These are phyloP conservation scores for Metschnikowia bowlesiae DNA, from an alignment of 805 yeast genomes.

Conservation along the genomic window DNA sequence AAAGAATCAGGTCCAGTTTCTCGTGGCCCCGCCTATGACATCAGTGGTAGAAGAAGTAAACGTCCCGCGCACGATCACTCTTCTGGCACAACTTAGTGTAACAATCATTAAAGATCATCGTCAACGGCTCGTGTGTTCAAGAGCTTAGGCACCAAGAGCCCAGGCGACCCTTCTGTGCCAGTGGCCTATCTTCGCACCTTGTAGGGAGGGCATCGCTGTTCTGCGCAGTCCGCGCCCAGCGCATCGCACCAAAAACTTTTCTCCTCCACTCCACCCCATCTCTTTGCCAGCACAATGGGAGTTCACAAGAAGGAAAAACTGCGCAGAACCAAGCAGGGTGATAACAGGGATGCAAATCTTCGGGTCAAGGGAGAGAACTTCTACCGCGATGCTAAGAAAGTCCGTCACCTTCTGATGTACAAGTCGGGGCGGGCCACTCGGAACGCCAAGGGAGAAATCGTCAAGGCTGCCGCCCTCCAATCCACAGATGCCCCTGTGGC, in stretches of 20 bases:
- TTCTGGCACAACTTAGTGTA: no score
- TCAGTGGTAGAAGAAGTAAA: no score
- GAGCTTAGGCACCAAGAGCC: no score
- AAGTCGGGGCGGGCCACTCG: constrained; percentile 85
- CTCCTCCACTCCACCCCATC: background rate
- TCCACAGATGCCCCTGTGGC: constrained; percentile 85
- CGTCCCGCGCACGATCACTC: no score
- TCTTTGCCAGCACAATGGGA: constrained; percentile 56
- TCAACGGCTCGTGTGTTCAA: no score
- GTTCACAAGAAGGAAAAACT: constrained; percentile 86
- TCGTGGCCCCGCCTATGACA: no score
- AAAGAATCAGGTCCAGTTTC: no score
- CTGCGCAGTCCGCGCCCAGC: background rate
- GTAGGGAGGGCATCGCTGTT: background rate
- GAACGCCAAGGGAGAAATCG: constrained; percentile 81
- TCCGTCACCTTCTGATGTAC: constrained; percentile 86
- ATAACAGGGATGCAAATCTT: constrained; percentile 81
- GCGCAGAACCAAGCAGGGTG: constrained; percentile 80
- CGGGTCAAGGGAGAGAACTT: constrained; percentile 96
- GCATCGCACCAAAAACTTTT: constrained; percentile 5
- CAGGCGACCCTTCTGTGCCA: no score
- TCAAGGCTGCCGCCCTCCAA: constrained; percentile 84
- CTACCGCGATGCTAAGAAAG: constrained; percentile 90
- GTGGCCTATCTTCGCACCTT: background rate
- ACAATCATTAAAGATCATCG: no score